Conservation (phyloP, 2,329 filamentous ascomycete genomes). For the Cladophialophora bantiana region DNA sequence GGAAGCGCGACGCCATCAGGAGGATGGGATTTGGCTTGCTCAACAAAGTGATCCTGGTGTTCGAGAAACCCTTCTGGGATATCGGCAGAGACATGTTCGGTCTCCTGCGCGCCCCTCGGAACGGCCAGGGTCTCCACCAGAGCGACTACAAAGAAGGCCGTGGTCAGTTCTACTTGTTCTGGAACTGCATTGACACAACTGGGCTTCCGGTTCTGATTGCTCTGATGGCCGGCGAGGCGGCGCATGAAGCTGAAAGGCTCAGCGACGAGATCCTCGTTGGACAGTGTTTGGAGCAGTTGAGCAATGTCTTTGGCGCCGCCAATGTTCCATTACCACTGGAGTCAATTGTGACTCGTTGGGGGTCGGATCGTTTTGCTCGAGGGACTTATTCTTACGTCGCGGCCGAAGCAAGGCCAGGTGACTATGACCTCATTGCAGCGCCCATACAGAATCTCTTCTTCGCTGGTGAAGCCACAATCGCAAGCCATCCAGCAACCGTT, state of each 20-base stretch:
- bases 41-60: constrained; percentile 94
- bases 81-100: constrained; percentile 90
- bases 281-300: constrained; percentile 81
- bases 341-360: constrained; percentile 91
- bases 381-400: constrained; percentile 96
- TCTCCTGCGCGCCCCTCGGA: constrained; percentile 75
- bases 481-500: constrained; percentile 94
- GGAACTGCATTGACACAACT: constrained; percentile 90
- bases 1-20: constrained; percentile 81
- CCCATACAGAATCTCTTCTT: constrained; percentile 89
- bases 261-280: constrained; percentile 76
- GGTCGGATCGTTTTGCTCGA: constrained; percentile 84
- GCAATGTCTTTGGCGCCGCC: constrained; percentile 71
- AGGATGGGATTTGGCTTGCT: constrained; percentile 90
- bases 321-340: constrained; percentile 80
- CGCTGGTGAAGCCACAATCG: constrained; percentile 94
- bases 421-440: constrained; percentile 91
- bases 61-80: constrained; percentile 91
- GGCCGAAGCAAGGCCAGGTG: constrained; percentile 78
- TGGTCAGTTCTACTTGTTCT: constrained; percentile 97
- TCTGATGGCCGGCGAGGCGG: constrained; percentile 94
- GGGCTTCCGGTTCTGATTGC: constrained; percentile 88
- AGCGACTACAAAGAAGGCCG: constrained; percentile 78
- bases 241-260: constrained; percentile 81
- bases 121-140: constrained; percentile 74